Evolutionary conservation across 371 early-diverging fungal genomes (phyloP).

Genomic region (Parasitella parasitica): DNA sequence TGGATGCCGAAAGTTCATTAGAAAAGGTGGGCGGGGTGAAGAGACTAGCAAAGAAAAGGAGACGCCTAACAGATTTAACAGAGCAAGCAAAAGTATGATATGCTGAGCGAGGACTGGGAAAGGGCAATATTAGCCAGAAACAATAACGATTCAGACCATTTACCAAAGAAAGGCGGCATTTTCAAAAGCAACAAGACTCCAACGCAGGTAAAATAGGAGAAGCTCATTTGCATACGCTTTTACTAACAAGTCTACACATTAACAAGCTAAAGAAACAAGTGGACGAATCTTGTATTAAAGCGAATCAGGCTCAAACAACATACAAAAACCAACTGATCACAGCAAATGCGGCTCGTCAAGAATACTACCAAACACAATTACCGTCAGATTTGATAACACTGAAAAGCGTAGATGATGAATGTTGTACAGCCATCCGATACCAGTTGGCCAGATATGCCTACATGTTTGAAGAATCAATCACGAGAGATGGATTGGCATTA

Average conservation of each 20-base stretch:
- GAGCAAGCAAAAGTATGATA: constrained; percentile 69
- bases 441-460: constrained; percentile 72
- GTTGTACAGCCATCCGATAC: constrained; percentile 68
- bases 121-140: constrained; percentile 61
- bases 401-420: constrained; percentile 69
- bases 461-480: constrained; percentile 41
- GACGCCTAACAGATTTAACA: constrained; percentile 6
- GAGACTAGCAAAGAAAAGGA: neutral
- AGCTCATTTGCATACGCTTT: neutral
- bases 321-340: constrained; percentile 66
- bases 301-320: constrained; percentile 59
- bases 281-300: constrained; percentile 70
- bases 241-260: neutral
- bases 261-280: constrained; percentile 60
- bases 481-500: constrained; percentile 27
- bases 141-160: constrained; percentile 40
- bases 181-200: constrained; percentile 54
- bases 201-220: constrained; percentile 39
- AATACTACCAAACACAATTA: constrained; percentile 61
- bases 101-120: constrained; percentile 76
- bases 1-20: constrained; percentile 65
- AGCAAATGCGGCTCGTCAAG: constrained; percentile 60
- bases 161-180: constrained; percentile 46
- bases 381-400: constrained; percentile 51
- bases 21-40: constrained; percentile 83